Base-by-base conservation (phyloP, 805 yeast genomes). In the Saccharomyces mikatae region DNA sequence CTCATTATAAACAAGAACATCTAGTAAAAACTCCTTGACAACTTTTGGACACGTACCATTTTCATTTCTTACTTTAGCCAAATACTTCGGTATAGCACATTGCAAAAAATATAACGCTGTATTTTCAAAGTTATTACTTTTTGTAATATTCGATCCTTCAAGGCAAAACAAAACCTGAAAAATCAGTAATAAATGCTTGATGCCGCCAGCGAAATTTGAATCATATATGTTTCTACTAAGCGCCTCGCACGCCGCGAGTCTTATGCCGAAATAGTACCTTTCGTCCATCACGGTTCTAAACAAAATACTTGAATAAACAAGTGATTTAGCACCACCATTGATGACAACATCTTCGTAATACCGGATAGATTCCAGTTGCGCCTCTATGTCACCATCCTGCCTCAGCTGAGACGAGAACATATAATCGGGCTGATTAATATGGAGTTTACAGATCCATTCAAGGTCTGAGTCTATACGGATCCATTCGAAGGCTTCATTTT, bases 381-480 rank as follows among this genome's bases (percentile, higher is more conserved):
- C 99, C 57, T 90, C 96, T 21, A 94, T 95, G 65, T 94, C 99
- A 58, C 97, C 74, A 70, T 94, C 99, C 66, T 90, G 96, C 61
- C 88, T 94, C 30, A 94, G 72, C 65, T 94, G 99, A 0, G 98
- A 88, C 0, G 89, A 87, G 67, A 80, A 94, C 97, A 94, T 94
- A 65, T 89, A 87, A 62, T 90, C 97, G 0, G 96, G 96, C 70
- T 91, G 97, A 61, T 84, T 88, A 32, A 94, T 81, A 55, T 82
- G 78, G 24, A 89, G 75, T 60, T 80, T 81, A 56, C 96, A 89
- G 50, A 94, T 86, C 99, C 99, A 94, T 68, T 94, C 99, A 63
- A 86, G 87, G 68, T 94, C 99, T 0, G 97, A 91, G 71, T 94
- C 99, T n/a, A 92, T 88, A 62, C 99, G 77, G 41, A 94, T 78